A percentile compares a stretch with the other conserved stretches of the same genome.
Evolutionary conservation across 108 stramenopile species (phyloP).

Genomic region (Nitzschia sp.): DNA sequence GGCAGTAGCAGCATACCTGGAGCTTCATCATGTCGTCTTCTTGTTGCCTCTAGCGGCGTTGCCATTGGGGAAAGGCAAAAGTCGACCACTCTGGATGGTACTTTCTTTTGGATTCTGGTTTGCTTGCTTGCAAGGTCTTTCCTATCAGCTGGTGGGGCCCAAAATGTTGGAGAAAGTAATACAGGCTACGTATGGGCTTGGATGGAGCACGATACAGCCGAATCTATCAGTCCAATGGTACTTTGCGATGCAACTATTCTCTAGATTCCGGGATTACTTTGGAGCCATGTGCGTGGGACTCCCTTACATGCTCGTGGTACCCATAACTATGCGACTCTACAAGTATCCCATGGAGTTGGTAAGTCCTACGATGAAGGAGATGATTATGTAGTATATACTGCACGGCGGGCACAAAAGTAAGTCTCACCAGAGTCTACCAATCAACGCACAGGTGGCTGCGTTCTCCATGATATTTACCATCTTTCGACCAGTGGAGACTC

Average conservation of each 20-base stretch:
- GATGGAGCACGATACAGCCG: slow-evolving; percentile 40
- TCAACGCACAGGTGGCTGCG: slow-evolving; percentile 32
- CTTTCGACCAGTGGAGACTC: slow-evolving; percentile 58
- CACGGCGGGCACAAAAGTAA: background rate
- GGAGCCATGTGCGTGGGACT: slow-evolving; percentile 42
- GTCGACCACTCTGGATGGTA: slow-evolving; percentile 14
- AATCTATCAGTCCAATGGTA: slow-evolving; percentile 83
- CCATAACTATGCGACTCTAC: slow-evolving; percentile 60
- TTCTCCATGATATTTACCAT: slow-evolving; percentile 59
- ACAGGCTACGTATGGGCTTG: slow-evolving; percentile 40
- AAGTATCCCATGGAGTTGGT: slow-evolving; percentile 68
- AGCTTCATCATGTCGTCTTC: slow-evolving; percentile 44
- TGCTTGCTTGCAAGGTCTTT: slow-evolving; percentile 28
- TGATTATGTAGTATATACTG: background rate
- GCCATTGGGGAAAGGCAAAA: background rate
- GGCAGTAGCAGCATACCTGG: slow-evolving; percentile 57
- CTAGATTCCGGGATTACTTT: slow-evolving; percentile 72
- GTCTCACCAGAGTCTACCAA: background rate
- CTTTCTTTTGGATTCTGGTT: slow-evolving; percentile 32
- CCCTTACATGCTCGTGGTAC: slow-evolving; percentile 58
- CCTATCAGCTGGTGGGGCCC: slow-evolving; percentile 31
- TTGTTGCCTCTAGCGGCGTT: slow-evolving; percentile 43
- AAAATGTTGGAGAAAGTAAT: slow-evolving; percentile 30
- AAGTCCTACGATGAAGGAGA: slow-evolving; percentile 23
- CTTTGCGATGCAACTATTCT: slow-evolving; percentile 77